Evolutionary conservation across 2,329 filamentous ascomycete species (phyloP), one percentile per base, ranked within the genome.

Genomic region (Alternaria burnsii): DNA sequence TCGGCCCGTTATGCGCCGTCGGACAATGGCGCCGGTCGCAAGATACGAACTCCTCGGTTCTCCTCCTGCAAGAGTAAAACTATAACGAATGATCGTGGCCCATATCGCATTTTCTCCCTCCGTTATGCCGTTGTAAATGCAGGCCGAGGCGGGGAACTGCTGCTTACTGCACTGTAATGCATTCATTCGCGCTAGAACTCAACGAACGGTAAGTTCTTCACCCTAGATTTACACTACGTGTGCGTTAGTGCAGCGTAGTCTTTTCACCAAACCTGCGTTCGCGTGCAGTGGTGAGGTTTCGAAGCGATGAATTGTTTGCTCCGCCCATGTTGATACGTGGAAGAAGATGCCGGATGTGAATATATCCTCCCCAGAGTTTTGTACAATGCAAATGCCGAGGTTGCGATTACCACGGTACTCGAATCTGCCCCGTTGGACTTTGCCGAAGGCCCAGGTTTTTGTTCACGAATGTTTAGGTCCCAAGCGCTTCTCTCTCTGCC

Each of bases 241-340:
- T 52, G 34, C 42, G 42, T 48, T 53, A 61, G 43, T 40, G 54
- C 44, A 53, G 48, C 42, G 48, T 50, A 44, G 38, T 44, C 40
- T 44, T 30, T 53, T 16, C 30, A 52, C 30, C 40, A 51, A 51
- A 48, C 41, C 46, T 30, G 40, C 34, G 50, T 22, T 28, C 22
- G 41, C 38, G 30, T 52, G 16, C 41, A 14, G 28, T 38, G 28
- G 34, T 36, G 51, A 43, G 36, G 44, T 12, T 24, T 12, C 14
- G 16, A 22, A 41, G 16, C 28, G 34, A 36, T n/a, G 26, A n/a
- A 50, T 24, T 50, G 30, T 50, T n/a, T 38, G 30, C 36, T 52
- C 50, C 36, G 36, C n/a, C 4, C 28, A 22, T n/a, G 20, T 20
- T 50, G 46, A 38, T 50, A 50, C 20, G 46, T 36, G 46, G 46